phyloP scores from a whole-genome alignment of 768 basidiomycete species.

The Boletus vinaceobasis region DNA sequence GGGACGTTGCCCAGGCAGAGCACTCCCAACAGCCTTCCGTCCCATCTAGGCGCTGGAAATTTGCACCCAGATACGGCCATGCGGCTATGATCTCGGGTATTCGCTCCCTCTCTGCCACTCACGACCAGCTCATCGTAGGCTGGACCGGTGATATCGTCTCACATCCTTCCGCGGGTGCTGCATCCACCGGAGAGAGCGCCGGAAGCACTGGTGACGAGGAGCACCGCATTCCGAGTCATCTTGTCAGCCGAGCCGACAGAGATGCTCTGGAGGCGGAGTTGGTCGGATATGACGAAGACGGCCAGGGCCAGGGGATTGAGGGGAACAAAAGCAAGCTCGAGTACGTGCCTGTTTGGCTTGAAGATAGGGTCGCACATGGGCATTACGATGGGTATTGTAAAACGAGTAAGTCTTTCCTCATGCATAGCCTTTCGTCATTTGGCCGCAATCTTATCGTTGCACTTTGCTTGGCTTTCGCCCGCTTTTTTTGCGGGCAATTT shows the following conservation, averaged over 20 bases:
- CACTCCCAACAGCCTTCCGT: constrained; percentile 8
- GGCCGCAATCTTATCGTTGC: constrained; percentile 10
- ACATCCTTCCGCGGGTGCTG: constrained; percentile 29
- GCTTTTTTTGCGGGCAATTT: constrained; percentile 1
- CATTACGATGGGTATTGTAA: constrained; percentile 99
- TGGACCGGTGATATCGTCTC: constrained; percentile 89
- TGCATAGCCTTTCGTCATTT: neutral
- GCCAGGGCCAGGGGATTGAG: constrained; percentile 45
- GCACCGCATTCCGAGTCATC: constrained; percentile 44
- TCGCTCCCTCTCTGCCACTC: constrained; percentile 72
- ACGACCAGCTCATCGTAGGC: constrained; percentile 89
- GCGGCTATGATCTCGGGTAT: constrained; percentile 95
- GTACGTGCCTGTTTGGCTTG: constrained; percentile 90
- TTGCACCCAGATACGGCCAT: constrained; percentile 82
- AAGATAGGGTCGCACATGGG: constrained; percentile 84
- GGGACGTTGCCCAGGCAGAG: neutral
- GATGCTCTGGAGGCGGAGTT: constrained; percentile 65
- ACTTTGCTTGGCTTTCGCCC: neutral
- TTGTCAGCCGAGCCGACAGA: constrained; percentile 60
- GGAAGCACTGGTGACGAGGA: constrained; percentile 12
- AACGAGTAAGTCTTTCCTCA: constrained; percentile 60
- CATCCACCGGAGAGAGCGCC: constrained; percentile 27
- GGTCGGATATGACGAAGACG: constrained; percentile 44
- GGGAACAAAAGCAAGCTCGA: constrained; percentile 50
- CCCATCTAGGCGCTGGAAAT: constrained; percentile 55